A percentile compares a stretch with the other conserved stretches of the same genome.
These are phyloP conservation scores for Colletotrichum caudatum DNA, from an alignment of 2,329 filamentous ascomycete species.

Conservation along the genomic window DNA sequence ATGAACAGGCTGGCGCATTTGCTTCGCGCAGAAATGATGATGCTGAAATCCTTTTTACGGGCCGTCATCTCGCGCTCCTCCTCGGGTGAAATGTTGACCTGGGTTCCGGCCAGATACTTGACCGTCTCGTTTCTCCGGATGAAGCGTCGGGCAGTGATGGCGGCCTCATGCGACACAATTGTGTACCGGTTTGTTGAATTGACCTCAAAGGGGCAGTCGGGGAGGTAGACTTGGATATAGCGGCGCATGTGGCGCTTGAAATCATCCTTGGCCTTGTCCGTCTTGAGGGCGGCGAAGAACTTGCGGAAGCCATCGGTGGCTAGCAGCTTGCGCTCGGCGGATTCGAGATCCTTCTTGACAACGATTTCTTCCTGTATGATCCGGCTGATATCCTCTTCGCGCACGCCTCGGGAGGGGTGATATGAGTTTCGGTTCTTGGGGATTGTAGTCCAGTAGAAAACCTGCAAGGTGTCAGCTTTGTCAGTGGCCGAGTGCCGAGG, in stretches of 20 bases:
- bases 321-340: constrained; percentile 79
- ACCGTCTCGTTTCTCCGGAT: constrained; percentile 88
- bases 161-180: constrained; percentile 88
- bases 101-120: constrained; percentile 90
- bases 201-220: constrained; percentile 95
- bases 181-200: constrained; percentile 93
- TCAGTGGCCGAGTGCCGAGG: constrained; percentile 35
- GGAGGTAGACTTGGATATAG: constrained; percentile 92
- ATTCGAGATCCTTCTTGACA: constrained; percentile 76
- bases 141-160: constrained; percentile 81
- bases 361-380: constrained; percentile 76
- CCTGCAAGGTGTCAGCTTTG: constrained; percentile 62
- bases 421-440: constrained; percentile 94
- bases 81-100: constrained; percentile 91
- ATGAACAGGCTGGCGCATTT: constrained; percentile 94
- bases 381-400: constrained; percentile 70
- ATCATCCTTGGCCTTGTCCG: constrained; percentile 82
- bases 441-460: constrained; percentile 96
- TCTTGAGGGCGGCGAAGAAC: constrained; percentile 76
- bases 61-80: constrained; percentile 86
- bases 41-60: constrained; percentile 93
- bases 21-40: constrained; percentile 92
- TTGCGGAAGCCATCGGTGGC: constrained; percentile 79
- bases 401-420: constrained; percentile 83
- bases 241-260: constrained; percentile 88